Base-by-base conservation (phyloP, 768 basidiomycete genomes). In the Mycena alexandri region DNA sequence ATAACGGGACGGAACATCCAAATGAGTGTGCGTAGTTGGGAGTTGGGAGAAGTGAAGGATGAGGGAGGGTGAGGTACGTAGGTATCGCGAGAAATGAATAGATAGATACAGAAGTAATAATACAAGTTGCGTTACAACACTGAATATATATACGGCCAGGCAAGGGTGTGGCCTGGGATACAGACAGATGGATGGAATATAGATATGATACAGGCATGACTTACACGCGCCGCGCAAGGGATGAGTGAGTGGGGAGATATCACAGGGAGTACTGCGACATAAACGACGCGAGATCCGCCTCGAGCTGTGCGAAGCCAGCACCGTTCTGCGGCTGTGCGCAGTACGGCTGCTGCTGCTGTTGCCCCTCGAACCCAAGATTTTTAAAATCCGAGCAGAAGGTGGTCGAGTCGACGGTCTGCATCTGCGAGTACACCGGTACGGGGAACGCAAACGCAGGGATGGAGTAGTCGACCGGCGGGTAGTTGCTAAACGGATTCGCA, bases 231-330 rank as follows among this genome's bases (percentile, higher is more conserved):
- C 24, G 52, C 33, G 17, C 10, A 38, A 11, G 10, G 42, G 22
- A 43, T 10, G 34, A 24, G 21, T 38, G 38, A 38, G 38, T 38
- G 42, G 29, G 43, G 10, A 17, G 2, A 5, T 14, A 11, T 67
- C 51, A 67, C 25, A 68, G 66, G 22, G 66, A 71, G 41, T 71
- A 68, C 61, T 71, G 66, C 5, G 55, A 54, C 66, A 68, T 65
- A 34, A 71, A 71, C 16, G 66, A 61, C 7, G 70, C 58, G 21
- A 71, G 22, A 19, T 71, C 70, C 16, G 66, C 70, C 55, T 71
- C 70, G 17, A 71, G 53, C 51, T 71, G 70, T n/a, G 63, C 66
- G 2, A 71, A 50, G n/a, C 65, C 64, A 14, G 61, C 48, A 19
- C 59, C 60, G 29, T 52, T n/a, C 17, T 19, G 8, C 21, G 56